These are phyloP conservation scores for Fusarium vanettenii DNA, from an alignment of 2,329 filamentous ascomycete species.

Conservation along the genomic window DNA sequence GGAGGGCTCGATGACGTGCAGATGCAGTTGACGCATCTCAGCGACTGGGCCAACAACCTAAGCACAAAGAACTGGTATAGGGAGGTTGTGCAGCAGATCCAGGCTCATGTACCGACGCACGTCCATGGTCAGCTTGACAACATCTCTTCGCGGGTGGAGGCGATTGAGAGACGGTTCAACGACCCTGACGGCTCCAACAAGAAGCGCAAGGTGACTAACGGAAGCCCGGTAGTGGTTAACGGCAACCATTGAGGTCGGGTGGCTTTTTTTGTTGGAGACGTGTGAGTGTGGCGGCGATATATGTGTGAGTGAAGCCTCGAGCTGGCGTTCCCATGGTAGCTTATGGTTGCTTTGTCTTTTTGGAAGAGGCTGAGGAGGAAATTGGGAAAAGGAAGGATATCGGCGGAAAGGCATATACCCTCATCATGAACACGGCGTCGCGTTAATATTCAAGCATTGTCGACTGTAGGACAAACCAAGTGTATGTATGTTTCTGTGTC, in stretches of 20 bases:
- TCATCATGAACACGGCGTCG: conserved; percentile 23
- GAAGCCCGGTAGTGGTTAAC: conserved; percentile 23
- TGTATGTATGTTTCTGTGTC: not conserved
- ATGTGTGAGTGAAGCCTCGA: conserved; percentile 1
- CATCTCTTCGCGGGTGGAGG: conserved; percentile 31
- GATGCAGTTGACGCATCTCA: conserved; percentile 53
- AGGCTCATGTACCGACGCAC: conserved; percentile 40
- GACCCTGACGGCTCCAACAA: conserved; percentile 29
- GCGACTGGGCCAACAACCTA: conserved; percentile 62
- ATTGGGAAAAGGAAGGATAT: not conserved
- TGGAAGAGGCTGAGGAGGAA: not conserved
- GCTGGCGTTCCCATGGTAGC: conserved; percentile 3
- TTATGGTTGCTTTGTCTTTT: conserved; percentile 6
- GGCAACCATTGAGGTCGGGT: conserved; percentile 14
- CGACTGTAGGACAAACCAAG: not conserved
- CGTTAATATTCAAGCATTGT: not conserved
- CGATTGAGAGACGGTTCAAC: conserved; percentile 32
- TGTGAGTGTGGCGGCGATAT: not conserved
- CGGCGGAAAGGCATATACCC: conserved; percentile 30
- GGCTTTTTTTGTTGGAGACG: not conserved
- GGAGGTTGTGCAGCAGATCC: conserved; percentile 54
- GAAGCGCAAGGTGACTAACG: conserved; percentile 38
- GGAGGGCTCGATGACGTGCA: conserved; percentile 48
- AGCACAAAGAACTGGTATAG: conserved; percentile 55
- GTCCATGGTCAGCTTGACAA: conserved; percentile 28